Base-by-base conservation (phyloP, 1,284 basidiomycete genomes). In the Moniliella sp. region DNA sequence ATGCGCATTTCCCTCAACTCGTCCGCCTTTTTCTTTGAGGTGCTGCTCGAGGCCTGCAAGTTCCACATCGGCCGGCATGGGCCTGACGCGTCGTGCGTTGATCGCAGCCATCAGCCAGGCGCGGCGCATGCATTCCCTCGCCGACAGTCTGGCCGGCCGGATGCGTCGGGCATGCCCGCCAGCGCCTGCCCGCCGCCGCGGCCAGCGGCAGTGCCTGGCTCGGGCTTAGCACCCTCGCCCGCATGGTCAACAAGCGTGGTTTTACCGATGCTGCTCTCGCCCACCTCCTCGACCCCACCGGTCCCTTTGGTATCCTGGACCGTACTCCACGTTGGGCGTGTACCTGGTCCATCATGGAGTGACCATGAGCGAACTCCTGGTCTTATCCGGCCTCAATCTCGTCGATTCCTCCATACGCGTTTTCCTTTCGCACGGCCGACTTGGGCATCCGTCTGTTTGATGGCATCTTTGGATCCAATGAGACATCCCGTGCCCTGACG, bases 271-370 rank as follows among this genome's bases (percentile, higher is more conserved):
- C n/a, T n/a, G n/a, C n/a, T 23, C 21, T 23, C 21, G 8, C 36
- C 14, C 19, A 31, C 35, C 12, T 21, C 15, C 26, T 10, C 36
- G 28, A 29, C 10, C 21, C 46, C 2, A 58, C 61, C 19, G 44
- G 48, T 15, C 66, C 65, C 45, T 42, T 66, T 14, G 46, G 59
- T 29, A 48, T 67, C 2, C 54, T 68, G 21, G 65, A 67, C 46
- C 61, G 31, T 68, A 66, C 43, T 67, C 67, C n/a, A 65, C 66
- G 32, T 50, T 67, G 1, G 67, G 66, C n/a, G 63, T 67, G 38
- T 67, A 68, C 39, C 32, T 67, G 31, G 55, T 61, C 18, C 65
- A 67, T 36, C 65, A 67, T 43, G 62, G 63, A 7, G 66, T 68
- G 42, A 66, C 66, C 8, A 52, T 69, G 27, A 64, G 64, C 13